Conservation (phyloP, 306 rosid species). For the Trichosanthes truncata region DNA sequence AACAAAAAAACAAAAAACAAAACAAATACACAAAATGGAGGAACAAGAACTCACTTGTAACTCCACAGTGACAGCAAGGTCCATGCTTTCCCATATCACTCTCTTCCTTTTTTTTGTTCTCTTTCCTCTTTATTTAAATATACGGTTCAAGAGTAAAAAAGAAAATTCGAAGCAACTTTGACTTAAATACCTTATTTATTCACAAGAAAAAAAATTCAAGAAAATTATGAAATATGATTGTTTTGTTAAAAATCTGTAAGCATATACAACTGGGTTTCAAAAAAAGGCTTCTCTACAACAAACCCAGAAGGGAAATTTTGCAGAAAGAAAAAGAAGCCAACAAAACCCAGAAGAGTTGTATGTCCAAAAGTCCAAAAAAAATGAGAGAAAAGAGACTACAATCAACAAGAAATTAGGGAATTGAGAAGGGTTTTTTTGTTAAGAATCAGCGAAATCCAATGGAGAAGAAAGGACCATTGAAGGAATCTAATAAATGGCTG, state of each 20-base stretch:
- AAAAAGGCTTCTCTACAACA: slow-evolving; percentile 36
- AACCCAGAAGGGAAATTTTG: slow-evolving; percentile 48
- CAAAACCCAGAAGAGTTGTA: slow-evolving; percentile 56
- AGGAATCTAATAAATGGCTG: slow-evolving; percentile 82
- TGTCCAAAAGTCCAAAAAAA: slow-evolving; percentile 29
- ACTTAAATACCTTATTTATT: slow-evolving; percentile 19
- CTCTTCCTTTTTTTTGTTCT: slow-evolving; percentile 9
- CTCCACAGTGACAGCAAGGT: slow-evolving; percentile 99
- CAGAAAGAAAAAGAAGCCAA: slow-evolving; percentile 44
- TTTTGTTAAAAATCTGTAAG: slow-evolving; percentile 26
- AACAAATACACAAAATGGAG: slow-evolving; percentile 30
- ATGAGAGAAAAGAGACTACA: slow-evolving; percentile 31
- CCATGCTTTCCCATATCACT: slow-evolving; percentile 94
- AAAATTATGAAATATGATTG: slow-evolving; percentile 25
- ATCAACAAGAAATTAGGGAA: slow-evolving; percentile 37
- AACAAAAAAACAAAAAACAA: background rate
- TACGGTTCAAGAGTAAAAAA: slow-evolving; percentile 35
- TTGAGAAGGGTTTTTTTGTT: slow-evolving; percentile 40
- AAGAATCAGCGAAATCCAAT: slow-evolving; percentile 52
- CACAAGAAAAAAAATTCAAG: slow-evolving; percentile 8
- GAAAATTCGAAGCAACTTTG: slow-evolving; percentile 29
- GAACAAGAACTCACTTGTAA: slow-evolving; percentile 99
- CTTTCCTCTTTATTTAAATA: background rate
- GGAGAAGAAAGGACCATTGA: slow-evolving; percentile 60
- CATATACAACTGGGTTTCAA: slow-evolving; percentile 27